These are phyloP conservation scores for Backusella tuberculispora DNA, from an alignment of 192 early-diverging fungal species.

Conservation along the genomic window DNA sequence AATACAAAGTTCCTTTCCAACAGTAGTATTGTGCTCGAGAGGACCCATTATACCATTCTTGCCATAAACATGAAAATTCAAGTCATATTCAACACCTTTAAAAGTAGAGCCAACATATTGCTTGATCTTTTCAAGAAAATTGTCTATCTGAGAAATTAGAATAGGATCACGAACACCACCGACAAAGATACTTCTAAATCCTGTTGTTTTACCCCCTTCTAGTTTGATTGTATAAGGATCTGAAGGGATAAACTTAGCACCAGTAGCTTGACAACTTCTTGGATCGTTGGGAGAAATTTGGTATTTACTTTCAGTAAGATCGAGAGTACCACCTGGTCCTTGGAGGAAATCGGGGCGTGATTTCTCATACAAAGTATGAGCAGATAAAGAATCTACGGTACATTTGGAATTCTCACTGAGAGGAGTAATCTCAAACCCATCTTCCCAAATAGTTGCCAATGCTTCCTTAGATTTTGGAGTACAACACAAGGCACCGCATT, in stretches of 20 bases:
- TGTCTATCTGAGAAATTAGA: slow-evolving; percentile 23
- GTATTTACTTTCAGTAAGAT: slow-evolving; percentile 19
- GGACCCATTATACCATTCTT: background rate
- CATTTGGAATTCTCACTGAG: slow-evolving; percentile 9
- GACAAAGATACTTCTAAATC: slow-evolving; percentile 16
- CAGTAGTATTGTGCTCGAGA: background rate
- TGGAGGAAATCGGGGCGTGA: slow-evolving; percentile 17
- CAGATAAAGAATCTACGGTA: slow-evolving; percentile 10
- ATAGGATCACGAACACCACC: slow-evolving; percentile 31
- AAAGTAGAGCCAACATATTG: background rate
- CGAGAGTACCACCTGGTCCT: slow-evolving; percentile 28
- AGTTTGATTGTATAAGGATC: slow-evolving; percentile 22
- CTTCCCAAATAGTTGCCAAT: slow-evolving; percentile 20
- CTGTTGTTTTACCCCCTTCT: slow-evolving; percentile 22
- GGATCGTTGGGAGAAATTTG: background rate
- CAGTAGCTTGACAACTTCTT: background rate
- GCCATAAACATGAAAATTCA: slow-evolving; percentile 26
- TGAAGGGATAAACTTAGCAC: slow-evolving; percentile 17
- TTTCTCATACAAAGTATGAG: slow-evolving; percentile 31
- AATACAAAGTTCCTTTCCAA: slow-evolving; percentile 8
- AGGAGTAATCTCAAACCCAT: background rate
- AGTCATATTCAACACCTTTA: background rate
- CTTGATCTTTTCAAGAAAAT: background rate
- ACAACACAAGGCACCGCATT: slow-evolving; percentile 26
- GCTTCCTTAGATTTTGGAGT: slow-evolving; percentile 22